A percentile compares a stretch with the other conserved stretches of the same genome.
phyloP scores from a whole-genome alignment of 768 basidiomycete genomes.

The Pisolithus microcarpus region DNA sequence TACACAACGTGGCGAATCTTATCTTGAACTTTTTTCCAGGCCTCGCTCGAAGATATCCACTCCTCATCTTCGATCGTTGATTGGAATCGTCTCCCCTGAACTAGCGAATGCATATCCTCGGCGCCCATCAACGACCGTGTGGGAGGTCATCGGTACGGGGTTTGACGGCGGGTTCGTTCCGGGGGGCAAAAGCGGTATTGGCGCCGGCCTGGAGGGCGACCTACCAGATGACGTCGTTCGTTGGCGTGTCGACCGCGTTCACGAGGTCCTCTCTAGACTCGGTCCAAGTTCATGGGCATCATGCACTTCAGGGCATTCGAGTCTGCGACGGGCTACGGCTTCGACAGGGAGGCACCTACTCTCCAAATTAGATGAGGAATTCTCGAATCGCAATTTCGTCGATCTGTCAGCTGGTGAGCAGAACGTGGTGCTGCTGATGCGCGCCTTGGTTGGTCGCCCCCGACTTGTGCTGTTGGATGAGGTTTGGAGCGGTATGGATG shows the following conservation, averaged over 20 bases:
- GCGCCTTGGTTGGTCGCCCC: slow-evolving; percentile 72
- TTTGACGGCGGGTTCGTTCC: slow-evolving; percentile 81
- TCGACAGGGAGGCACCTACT: too few relatives aligned
- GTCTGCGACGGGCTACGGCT: background rate
- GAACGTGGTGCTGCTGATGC: slow-evolving; percentile 73
- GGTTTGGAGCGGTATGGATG: slow-evolving; percentile 90
- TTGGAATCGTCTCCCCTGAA: slow-evolving; percentile 85
- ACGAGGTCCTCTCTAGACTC: slow-evolving; percentile 57
- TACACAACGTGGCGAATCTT: slow-evolving; percentile 45
- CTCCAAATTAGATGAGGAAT: slow-evolving; percentile 28
- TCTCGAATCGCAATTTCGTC: slow-evolving; percentile 49
- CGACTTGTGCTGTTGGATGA: slow-evolving; percentile 83
- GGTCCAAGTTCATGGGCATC: slow-evolving; percentile 49
- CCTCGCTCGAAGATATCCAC: slow-evolving; percentile 66
- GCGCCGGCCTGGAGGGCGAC: slow-evolving; percentile 35
- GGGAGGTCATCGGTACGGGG: slow-evolving; percentile 81
- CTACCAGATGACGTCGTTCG: slow-evolving; percentile 27
- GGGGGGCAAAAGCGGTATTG: slow-evolving; percentile 36
- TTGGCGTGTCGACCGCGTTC: slow-evolving; percentile 38
- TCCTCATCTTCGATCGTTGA: slow-evolving; percentile 51
- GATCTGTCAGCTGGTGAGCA: slow-evolving; percentile 70
- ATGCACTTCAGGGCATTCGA: background rate
- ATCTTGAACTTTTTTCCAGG: slow-evolving; percentile 51
- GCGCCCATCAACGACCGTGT: slow-evolving; percentile 56
- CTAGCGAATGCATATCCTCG: slow-evolving; percentile 87